Base-by-base conservation (phyloP, 169 alveolate genomes). In the Eimeria acervulina region DNA sequence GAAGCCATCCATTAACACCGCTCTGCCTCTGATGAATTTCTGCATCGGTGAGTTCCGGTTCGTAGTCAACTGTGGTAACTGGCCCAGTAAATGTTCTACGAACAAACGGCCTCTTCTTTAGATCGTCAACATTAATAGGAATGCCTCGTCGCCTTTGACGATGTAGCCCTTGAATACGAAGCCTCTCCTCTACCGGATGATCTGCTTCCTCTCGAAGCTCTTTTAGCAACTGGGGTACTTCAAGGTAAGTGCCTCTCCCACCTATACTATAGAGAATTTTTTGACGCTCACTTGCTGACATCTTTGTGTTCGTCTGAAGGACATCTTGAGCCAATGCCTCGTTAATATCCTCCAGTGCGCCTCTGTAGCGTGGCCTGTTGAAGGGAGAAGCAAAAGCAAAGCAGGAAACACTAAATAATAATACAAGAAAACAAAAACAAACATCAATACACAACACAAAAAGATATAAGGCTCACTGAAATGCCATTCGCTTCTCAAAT, bases 161-260 rank as follows among this genome's bases (percentile, higher is more conserved):
- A 44, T 78, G 55, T 5, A 78, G 21, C 40, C 66, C 38, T 44
- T 78, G 55, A 44, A 78, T 78, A n/a, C 88, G 88, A 10, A 38
- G 52, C 61, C 63, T 63, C 88, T 78, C 88, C 88, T 40, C 88
- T 10, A 78, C 55, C 6, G 63, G 66, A 44, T 78, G 88, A 47
- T 78, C 88, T 23, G 88, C 88, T 26, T 38, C 88, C 28, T 78
- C 66, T 26, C 88, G 28, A 6, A 78, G 36, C 6, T 78, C 88
- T 1, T 2, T 2, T 44, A 78, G 63, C 38, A 78, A 19, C 21
- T 8, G 38, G 13, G 88, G 88, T 2, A 78, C 66, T 38, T 78
- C 66, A 5, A 78, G 13, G 21, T 40, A 78, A 2, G 88, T 78
- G 38, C 88, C 88, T 1, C 63, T 10, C 23, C 88, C 88, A 15